Evolutionary conservation across 2,329 filamentous ascomycete genomes (phyloP).

Genomic region (Alternaria arbusti): DNA sequence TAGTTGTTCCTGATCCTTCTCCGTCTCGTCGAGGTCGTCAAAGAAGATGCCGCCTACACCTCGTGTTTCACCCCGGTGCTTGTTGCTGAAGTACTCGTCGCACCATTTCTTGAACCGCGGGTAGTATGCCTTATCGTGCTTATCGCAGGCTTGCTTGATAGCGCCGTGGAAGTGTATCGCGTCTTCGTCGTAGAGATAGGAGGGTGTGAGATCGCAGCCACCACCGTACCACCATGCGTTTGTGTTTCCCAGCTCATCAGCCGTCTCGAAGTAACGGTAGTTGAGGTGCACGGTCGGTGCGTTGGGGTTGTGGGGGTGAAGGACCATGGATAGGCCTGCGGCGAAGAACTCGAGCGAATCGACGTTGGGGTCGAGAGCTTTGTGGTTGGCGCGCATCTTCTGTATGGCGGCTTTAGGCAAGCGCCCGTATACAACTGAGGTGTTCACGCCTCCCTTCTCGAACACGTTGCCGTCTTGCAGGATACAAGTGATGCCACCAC

Average conservation of each 20-base stretch:
- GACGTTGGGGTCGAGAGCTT: conserved; percentile 79
- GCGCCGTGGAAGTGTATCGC: conserved; percentile 95
- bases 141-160: conserved; percentile 91
- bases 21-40: conserved; percentile 88
- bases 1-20: conserved; percentile 85
- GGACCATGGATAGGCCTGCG: conserved; percentile 87
- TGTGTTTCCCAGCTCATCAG: conserved; percentile 77
- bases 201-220: conserved; percentile 90
- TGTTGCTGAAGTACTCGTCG: conserved; percentile 95
- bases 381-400: conserved; percentile 89
- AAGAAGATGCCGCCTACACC: conserved; percentile 98
- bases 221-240: conserved; percentile 99
- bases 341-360: conserved; percentile 94
- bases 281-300: conserved; percentile 97
- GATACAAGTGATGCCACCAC: conserved; percentile 92
- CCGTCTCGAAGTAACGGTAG: conserved; percentile 98
- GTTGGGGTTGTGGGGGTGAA: conserved; percentile 95
- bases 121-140: conserved; percentile 91
- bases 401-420: conserved; percentile 83
- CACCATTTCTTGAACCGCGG: conserved; percentile 97
- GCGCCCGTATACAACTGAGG: conserved; percentile 91
- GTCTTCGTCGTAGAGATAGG: conserved; percentile 95
- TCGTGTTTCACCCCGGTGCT: conserved; percentile 84
- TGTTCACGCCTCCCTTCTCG: conserved; percentile 96
- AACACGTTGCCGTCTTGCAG: conserved; percentile 96